Percentiles rank a stretch among this genome's conserved stretches.
Evolutionary conservation across 2,329 filamentous ascomycete species (phyloP).

Genomic region (Claviceps quebecensis): DNA sequence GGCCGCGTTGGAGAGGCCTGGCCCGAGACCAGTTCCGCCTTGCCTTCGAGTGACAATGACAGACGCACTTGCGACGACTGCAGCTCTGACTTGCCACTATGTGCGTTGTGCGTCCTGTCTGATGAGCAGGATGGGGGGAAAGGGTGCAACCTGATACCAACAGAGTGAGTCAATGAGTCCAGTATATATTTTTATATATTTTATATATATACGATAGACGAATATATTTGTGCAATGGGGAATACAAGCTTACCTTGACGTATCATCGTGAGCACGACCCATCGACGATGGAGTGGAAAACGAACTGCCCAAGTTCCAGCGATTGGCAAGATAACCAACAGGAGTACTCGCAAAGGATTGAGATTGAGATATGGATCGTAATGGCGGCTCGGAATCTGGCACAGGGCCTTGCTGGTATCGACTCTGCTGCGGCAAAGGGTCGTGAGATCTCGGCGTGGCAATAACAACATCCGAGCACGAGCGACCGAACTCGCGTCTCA

Average conservation of each 20-base stretch:
- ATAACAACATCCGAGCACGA: conserved; percentile 11
- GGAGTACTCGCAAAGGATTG: conserved; percentile 27
- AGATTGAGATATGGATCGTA: conserved; percentile 22
- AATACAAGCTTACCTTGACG: conserved; percentile 25
- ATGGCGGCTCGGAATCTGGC: conserved; percentile 14
- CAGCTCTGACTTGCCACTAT: conserved; percentile 21
- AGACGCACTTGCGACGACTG: conserved; percentile 54
- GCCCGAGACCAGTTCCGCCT: conserved; percentile 69
- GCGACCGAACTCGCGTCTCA: conserved; percentile 4
- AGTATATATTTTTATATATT: too few species aligned
- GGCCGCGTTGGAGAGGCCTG: conserved; percentile 48
- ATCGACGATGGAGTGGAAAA: conserved; percentile 35
- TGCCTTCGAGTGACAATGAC: conserved; percentile 75
- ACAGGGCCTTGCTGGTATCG: conserved; percentile 15
- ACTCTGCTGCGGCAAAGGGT: conserved; percentile 9
- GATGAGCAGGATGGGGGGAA: conserved; percentile 29
- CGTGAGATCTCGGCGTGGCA: conserved; percentile 12
- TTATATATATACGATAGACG: too few species aligned
- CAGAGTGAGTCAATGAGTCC: too few species aligned
- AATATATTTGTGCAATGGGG: too few species aligned
- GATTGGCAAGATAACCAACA: conserved; percentile 38
- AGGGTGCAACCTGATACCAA: conserved; percentile 24
- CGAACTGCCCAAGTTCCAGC: conserved; percentile 40
- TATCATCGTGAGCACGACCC: conserved; percentile 25
- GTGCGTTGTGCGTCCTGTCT: conserved; percentile 23